These are phyloP conservation scores for Thozetella sp. DNA, from an alignment of 495 filamentous ascomycete species.

Conservation along the genomic window DNA sequence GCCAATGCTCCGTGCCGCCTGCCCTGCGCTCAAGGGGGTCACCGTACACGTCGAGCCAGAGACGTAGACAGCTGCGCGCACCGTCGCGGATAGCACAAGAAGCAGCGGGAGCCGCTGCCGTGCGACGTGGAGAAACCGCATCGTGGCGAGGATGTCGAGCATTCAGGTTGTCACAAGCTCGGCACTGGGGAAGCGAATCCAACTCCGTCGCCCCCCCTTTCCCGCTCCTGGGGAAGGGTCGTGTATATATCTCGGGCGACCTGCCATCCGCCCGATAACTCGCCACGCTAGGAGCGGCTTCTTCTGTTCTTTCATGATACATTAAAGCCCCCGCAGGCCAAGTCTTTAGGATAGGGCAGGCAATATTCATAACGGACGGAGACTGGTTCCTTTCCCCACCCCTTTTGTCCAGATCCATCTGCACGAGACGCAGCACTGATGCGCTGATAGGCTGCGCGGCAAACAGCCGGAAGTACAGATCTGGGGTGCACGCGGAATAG, in stretches of 20 bases:
- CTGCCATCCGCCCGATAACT: too few species aligned
- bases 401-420: not conserved
- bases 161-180: not conserved
- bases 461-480: conserved; percentile 1
- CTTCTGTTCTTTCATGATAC: not conserved
- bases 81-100: conserved; percentile 9
- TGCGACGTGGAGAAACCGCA: conserved; percentile 4
- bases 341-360: not conserved
- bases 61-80: conserved; percentile 26
- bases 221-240: too few species aligned
- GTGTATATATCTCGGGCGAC: too few species aligned
- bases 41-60: conserved; percentile 37
- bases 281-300: too few species aligned
- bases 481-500: not conserved
- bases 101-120: conserved; percentile 1
- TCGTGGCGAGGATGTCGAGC: not conserved
- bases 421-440: not conserved
- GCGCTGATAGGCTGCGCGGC: not conserved
- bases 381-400: not conserved
- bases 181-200: too few species aligned
- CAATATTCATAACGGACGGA: not conserved
- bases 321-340: not conserved
- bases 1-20: conserved; percentile 13
- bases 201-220: too few species aligned
- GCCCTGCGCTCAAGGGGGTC: conserved; percentile 21